Evolutionary conservation across 202 grass and related monocot species (phyloP), one percentile per base, ranked within the genome.

Genomic region (Dendrocalamus latiflorus): DNA sequence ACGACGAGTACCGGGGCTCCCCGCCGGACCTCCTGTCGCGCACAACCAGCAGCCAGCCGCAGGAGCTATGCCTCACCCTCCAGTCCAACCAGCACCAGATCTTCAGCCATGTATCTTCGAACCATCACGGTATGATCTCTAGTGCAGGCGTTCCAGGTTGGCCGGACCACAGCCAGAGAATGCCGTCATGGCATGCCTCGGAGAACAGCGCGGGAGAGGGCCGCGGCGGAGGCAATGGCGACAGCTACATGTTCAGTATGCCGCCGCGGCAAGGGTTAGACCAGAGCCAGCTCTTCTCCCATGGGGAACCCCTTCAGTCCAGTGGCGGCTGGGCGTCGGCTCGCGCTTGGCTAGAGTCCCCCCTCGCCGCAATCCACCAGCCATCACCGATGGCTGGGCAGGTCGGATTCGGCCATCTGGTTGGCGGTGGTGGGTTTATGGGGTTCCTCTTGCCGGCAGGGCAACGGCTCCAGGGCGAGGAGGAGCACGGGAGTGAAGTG

Each of bases 241-340:
- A 83, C 24, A 37, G 49, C 66, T 93, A 89, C 86, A 81, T 88
- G 75, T 91, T 91, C 73, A 74, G 65, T 66, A 80, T 91, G 70
- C 74, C 63, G 24, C 45, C 50, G 62, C 87, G 88, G 53, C 89
- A 90, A n/a, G 83, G 90, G 85, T 51, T 97, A 59, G 85, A 93
- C 81, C 85, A 89, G 65, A 67, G 80, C 86, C 94, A 94, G 81
- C 81, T 94, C 87, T 92, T 91, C 68, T 72, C 90, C 53, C 92
- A 94, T 60, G 91, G 94, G 88, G 94, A 91, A 94, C 68, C 92
- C 94, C 94, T 97, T 94, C 94, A 97, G 90, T 97, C 94, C 94
- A 94, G 91, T 73, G 85, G 89, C 81, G 81, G 78, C 28, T 90
- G 80, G 86, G 64, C 78, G 33, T 87, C 86, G 1, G 86, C 85